Base-by-base conservation (phyloP, 2,329 filamentous ascomycete genomes). In the Cephalotrichum gorgonifer region DNA sequence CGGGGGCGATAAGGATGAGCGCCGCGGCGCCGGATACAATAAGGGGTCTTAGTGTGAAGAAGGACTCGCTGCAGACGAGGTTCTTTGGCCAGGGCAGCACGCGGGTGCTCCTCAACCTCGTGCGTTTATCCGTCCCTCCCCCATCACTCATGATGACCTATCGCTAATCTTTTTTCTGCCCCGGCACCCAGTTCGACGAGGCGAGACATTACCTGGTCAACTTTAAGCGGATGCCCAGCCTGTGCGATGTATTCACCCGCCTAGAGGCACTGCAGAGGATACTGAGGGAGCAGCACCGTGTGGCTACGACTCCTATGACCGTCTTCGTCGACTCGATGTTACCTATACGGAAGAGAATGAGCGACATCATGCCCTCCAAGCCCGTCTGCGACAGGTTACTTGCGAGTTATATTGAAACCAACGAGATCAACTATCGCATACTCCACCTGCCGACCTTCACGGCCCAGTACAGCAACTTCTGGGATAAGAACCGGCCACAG, bases 321-420 rank as follows among this genome's bases (percentile, higher is more conserved):
- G 75, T 79, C 28, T 79, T 73, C 54, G 75, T 78, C 26, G 74
- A 79, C 55, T 78, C 75, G n/a, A 74, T 78, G 64, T 74, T 76
- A 57, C 75, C 76, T 0, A 67, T 79, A 2, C 70, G 71, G 50
- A 76, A 76, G 58, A 73, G 76, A 43, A 79, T 79, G 76, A 69
- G 67, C 27, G 75, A 79, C 50, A 75, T 79, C 14, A 56, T 79
- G 17, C 76, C 76, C 1, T 70, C 67, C 28, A 73, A 69, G 56
- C 51, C 62, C 1, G 68, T 75, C 8, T 79, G 76, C 59, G 74
- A 78, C 54, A 66, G 69, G 14, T 65, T 79, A 3, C 55, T 79
- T 3, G 60, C 67, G 7, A 62, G 69, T 2, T 79, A 78, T 54
- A 64, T 78, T 47, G 66, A 66, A 33, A 69, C 70, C 2, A 72